Base-by-base conservation (phyloP, 805 yeast species). In the Kodamaea nitidulidarum region DNA sequence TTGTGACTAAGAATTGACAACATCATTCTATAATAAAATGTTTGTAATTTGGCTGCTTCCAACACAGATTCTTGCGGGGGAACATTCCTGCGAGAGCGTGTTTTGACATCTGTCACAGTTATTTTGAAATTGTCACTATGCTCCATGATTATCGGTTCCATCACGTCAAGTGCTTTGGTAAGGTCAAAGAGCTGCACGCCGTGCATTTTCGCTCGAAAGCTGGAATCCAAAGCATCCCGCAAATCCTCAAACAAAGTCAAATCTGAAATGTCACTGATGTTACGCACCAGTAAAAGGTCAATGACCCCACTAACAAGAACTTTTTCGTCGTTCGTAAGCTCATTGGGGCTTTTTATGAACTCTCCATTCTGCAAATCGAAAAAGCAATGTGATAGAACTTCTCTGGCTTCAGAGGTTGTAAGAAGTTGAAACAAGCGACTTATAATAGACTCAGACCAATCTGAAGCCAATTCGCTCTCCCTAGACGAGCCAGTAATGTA, bases 261-360 rank as follows among this genome's bases (percentile, higher is more conserved):
- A 26, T 58, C 56, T 4, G 36, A 7, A 8, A 36, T 34, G 15
- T 52, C 43, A 1, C 40, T 12, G 3, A 21, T 20, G 28, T 58
- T 46, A 3, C 29, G 14, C 1, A 63, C 14, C 30, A 42, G 41
- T 12, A 80, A 43, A 43, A 71, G 72, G 55, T 82, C 90, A 17
- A 81, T 71, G 1, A 83, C 63, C 2, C 90, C 93, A 51, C 85
- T 79, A 5, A 81, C 67, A 15, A 80, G 54, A 1, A 77, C 64
- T 34, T 43, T 42, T 3, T 24, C 12, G 2, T 7, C 12, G 17
- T 4, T 7, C 8, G n/a, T 28, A 3, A 21, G 26, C 20, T 27
- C 38, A 3, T 18, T 11, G n/a, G n/a, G 20, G 7, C 14, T 18
- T 5, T 15, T 15, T 15, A 35, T 17, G 11, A 28, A 10, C 7